Conservation (phyloP, 2,329 filamentous ascomycete species). For the Fusarium udum region DNA sequence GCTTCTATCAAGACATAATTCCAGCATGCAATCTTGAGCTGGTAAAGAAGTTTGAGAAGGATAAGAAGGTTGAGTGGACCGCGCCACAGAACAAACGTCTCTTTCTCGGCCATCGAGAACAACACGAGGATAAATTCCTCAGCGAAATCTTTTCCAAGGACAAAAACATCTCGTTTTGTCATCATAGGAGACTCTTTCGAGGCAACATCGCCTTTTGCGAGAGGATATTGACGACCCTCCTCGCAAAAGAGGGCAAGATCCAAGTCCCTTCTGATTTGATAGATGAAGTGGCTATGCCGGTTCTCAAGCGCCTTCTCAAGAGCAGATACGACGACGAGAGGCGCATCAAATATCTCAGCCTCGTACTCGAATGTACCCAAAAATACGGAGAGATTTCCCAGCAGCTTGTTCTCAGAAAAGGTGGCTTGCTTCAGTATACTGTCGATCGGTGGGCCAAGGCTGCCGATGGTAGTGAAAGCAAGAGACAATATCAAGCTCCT, state of each 20-base stretch:
- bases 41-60: constrained; percentile 33
- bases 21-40: constrained; percentile 35
- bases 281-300: constrained; percentile 27
- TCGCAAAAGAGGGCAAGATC: constrained; percentile 1
- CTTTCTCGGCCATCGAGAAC: constrained; percentile 26
- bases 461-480: not conserved
- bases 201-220: constrained; percentile 29
- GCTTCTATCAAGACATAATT: constrained; percentile 39
- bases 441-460: constrained; percentile 24
- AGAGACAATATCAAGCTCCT: not conserved
- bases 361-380: constrained; percentile 18
- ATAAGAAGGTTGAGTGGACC: constrained; percentile 22
- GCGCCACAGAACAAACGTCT: constrained; percentile 17
- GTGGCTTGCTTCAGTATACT: constrained; percentile 16
- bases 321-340: constrained; percentile 13
- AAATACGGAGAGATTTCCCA: not conserved
- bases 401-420: not conserved
- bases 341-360: constrained; percentile 22
- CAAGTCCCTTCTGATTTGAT: constrained; percentile 33
- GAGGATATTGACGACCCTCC: constrained; percentile 20
- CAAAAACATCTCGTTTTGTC: not conserved
- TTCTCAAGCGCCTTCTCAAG: constrained; percentile 34
- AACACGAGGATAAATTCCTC: constrained; percentile 28
- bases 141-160: constrained; percentile 22
- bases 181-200: constrained; percentile 16